Base-by-base conservation (phyloP, 441 rosid species). In the Euphorbia celastroides region DNA sequence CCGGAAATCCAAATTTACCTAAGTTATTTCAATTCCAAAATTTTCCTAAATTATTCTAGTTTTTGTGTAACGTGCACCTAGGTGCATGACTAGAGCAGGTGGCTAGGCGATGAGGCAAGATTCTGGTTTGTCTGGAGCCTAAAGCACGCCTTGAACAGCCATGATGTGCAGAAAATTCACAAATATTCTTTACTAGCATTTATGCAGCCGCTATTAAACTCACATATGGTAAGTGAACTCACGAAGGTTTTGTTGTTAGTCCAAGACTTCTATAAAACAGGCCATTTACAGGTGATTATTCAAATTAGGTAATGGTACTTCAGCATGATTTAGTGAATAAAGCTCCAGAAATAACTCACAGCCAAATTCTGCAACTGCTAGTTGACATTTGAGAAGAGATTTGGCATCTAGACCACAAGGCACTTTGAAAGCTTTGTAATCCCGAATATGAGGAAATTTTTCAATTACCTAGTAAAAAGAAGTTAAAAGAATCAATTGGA, bases 371-470 rank as follows among this genome's bases (percentile, higher is more conserved):
- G 87, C 89, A 81, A 88, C 77, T 59, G 82, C 97, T 74, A 94
- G 71, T 72, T 94, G 98, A 82, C 86, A 80, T 82, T 92, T 92
- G 63, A 94, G 81, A 46, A 92, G 88, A 64, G 64, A 78, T 78
- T 73, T 78, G 44, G 67, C 73, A 79, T 86, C 93, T 73, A 79
- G 66, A 70, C 67, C 70, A 48, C 75, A 57, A 65, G 92, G 92
- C 77, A 87, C 81, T 79, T 81, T 83, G 73, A 84, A 89, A 71
- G 89, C 78, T 74, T 62, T 82, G 71, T 83, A 94, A 62, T 69
- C 85, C 74, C 58, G 72, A 75, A 94, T 89, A 72, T 88, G 94
- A 60, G 96, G 97, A 81, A 94, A 91, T 73, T 88, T 94, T 72
- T 81, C 84, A 57, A 78, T 72, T 65, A 89, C 97, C 97, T 94